Percentiles rank a stretch among this genome's conserved stretches.
Conservation (phyloP, 1,139 yeast species). For the Arxiozyma bovina region DNA sequence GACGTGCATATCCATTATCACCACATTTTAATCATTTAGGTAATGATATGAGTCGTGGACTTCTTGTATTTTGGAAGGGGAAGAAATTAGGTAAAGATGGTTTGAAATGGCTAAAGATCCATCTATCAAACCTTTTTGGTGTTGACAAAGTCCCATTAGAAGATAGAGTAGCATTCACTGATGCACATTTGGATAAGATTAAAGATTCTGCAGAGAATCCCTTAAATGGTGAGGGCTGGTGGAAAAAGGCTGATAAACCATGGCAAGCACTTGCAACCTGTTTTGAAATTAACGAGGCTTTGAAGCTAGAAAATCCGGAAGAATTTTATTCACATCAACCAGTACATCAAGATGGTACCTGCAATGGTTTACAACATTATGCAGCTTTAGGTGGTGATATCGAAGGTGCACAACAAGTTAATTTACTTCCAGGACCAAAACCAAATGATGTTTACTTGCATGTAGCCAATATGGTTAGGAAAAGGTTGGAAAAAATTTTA, state of each 20-base stretch:
- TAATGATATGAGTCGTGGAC: conserved; percentile 80
- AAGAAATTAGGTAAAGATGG: conserved; percentile 68
- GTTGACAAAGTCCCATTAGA: conserved; percentile 72
- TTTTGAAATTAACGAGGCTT: conserved; percentile 68
- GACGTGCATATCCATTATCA: conserved; percentile 90
- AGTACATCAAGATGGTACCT: conserved; percentile 95
- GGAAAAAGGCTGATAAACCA: conserved; percentile 85
- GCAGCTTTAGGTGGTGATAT: conserved; percentile 96
- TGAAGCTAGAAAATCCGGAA: conserved; percentile 62
- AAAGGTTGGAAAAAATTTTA: conserved; percentile 38
- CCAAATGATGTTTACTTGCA: conserved; percentile 89
- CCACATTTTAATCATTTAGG: conserved; percentile 80
- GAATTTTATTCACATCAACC: conserved; percentile 74
- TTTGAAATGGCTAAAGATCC: conserved; percentile 80
- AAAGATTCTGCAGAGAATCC: conserved; percentile 68
- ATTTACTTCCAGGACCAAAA: conserved; percentile 66
- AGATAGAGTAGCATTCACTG: conserved; percentile 67
- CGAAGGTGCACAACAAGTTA: conserved; percentile 92
- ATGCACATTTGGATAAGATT: conserved; percentile 55
- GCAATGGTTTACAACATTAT: conserved; percentile 95
- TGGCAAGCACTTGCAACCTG: conserved; percentile 92
- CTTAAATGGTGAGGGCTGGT: conserved; percentile 53
- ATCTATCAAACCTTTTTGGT: conserved; percentile 81
- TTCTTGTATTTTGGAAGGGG: conserved; percentile 84
- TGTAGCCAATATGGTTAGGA: conserved; percentile 65